Evolutionary conservation across 2,329 filamentous ascomycete genomes (phyloP).

Genomic region (Aspergillus sp.): DNA sequence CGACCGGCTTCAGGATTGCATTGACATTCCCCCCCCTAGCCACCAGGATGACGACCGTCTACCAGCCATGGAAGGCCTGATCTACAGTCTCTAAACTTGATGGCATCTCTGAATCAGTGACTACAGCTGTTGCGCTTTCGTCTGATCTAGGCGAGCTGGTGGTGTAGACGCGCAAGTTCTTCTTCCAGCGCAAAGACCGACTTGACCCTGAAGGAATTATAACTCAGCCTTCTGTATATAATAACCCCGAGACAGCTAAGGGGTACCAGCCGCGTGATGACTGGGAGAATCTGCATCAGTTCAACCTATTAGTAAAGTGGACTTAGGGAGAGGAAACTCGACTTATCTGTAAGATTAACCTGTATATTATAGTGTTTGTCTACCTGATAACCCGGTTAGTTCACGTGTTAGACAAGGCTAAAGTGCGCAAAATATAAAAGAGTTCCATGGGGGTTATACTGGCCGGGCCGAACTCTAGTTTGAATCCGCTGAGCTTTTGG

Average conservation of each 20-base stretch:
- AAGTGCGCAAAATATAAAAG: no score
- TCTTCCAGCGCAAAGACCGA: conserved; percentile 24
- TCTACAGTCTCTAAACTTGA: conserved; percentile 1
- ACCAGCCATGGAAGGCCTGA: conserved; percentile 1
- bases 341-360: conserved; percentile 12
- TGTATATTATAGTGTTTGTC: conserved; percentile 12
- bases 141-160: conserved; percentile 19
- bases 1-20: background rate
- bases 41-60: conserved; percentile 8
- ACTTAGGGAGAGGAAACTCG: conserved; percentile 11
- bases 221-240: conserved; percentile 46
- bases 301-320: conserved; percentile 12
- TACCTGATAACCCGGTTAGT: no score
- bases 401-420: no score
- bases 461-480: no score
- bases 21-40: no score
- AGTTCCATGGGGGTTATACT: no score
- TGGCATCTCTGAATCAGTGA: background rate
- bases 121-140: background rate
- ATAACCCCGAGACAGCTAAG: conserved; percentile 42
- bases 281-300: conserved; percentile 26
- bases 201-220: conserved; percentile 30
- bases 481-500: no score
- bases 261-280: conserved; percentile 28
- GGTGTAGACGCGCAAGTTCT: conserved; percentile 25